Conservation (phyloP, 345 rosid genomes). For the Lenwebbia sp. region DNA sequence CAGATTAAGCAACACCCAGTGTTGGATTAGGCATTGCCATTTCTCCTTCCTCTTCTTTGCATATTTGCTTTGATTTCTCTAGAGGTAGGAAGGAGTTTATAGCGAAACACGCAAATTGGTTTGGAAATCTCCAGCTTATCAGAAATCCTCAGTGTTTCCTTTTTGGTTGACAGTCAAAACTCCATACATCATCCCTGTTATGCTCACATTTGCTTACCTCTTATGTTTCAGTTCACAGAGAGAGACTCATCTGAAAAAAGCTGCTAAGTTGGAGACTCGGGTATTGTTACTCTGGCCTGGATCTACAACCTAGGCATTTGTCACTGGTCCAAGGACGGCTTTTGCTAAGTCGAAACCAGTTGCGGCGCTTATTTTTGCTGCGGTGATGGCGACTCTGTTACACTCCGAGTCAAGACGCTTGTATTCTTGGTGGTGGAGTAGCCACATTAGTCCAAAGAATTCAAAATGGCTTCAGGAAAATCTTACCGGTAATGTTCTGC, state of each 20-base stretch:
- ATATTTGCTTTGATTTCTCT: background rate
- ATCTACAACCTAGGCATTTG: constrained; percentile 28
- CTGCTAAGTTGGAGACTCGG: background rate
- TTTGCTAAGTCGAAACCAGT: constrained; percentile 55
- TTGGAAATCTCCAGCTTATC: background rate
- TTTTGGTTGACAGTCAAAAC: background rate
- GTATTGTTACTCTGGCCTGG: constrained; percentile 60
- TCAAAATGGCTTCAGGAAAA: constrained; percentile 99
- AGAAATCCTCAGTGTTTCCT: background rate
- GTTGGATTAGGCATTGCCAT: background rate
- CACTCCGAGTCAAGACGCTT: constrained; percentile 53
- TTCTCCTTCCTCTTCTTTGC: background rate
- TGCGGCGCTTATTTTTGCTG: constrained; percentile 35
- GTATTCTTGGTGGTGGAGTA: constrained; percentile 99
- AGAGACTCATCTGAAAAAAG: background rate
- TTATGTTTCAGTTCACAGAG: background rate
- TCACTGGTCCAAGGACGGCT: constrained; percentile 30
- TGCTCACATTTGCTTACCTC: background rate
- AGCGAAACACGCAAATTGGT: background rate
- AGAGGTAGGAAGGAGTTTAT: background rate
- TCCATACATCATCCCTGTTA: background rate
- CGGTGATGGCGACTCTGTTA: constrained; percentile 54
- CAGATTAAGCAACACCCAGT: background rate
- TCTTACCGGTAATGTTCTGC: constrained; percentile 60
- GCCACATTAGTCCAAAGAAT: constrained; percentile 90